Evolutionary conservation across 2,329 filamentous ascomycete genomes (phyloP), one percentile per base, ranked within the genome.

Genomic region (Drechslera avenae): DNA sequence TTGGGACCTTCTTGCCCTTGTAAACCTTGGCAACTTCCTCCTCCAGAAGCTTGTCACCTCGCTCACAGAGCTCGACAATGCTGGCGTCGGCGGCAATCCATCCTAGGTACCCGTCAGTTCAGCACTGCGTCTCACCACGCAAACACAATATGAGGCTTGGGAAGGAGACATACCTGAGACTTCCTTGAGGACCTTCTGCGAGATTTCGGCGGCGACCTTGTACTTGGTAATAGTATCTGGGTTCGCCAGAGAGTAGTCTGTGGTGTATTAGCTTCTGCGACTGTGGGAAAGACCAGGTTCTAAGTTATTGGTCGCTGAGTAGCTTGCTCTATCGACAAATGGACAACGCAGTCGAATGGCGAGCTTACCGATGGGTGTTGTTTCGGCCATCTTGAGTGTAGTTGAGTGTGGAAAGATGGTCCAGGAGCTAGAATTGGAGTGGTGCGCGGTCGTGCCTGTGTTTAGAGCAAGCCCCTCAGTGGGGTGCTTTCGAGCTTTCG

Each of bases 201-300:
- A 94, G 78, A 99, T 97, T 75, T 89, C 83, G 59, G 90, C 93
- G 50, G 94, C 94, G 62, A 89, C 92, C 87, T 96, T 97, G 85
- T 97, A 97, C 84, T 97, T 99, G 79, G 94, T 97, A 68, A 99
- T 84, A 69, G 91, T 97, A 76, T 95, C 90, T 56, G 90, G 90
- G 82, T 95, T 94, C 77, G 86, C 90, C 76, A 97, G 86, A 64
- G 89, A 84, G 81, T 95, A 92, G 76, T 96, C 90, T 96, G 60
- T 60, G 23, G 34, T 46, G 41, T 44, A 37, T 72, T 63, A 71
- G 68, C 62, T 63, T 48, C 37, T 51, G 50, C 60, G 56, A 59
- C 63, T 52, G 44, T 41, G 59, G 39, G 47, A 55, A 52, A 50
- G 50, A 46, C 54, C 41, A 44, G 35, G 53, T 35, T 17, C 17